Evolutionary conservation across 192 early-diverging fungal genomes (phyloP), one percentile per base, ranked within the genome.

Genomic region (Podila minutissima): DNA sequence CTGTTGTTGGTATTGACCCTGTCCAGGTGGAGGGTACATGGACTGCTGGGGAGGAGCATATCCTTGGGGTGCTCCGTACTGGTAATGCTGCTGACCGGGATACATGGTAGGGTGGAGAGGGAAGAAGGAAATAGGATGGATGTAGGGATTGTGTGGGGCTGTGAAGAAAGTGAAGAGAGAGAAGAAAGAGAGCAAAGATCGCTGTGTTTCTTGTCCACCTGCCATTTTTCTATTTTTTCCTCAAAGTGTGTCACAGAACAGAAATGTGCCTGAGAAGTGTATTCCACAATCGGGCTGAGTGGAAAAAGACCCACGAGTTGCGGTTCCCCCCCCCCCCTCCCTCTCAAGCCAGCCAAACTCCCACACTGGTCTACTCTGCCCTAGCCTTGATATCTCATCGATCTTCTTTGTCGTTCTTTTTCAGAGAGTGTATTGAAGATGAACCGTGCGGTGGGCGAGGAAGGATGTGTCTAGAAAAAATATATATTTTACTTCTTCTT

Each of bases 401-500:
- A 37, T 10, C 10, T 4, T 37, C 35, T 13, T 46, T 46, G 15
- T 17, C 4, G 11, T 46, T 46, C 41, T 41, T 46, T 46, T 46
- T 37, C 35, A 9, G 15, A 46, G 41, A 46, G 13, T 46, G 41
- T 46, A 46, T 46, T 46, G 41, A 46, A 12, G 41, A 46, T 17
- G 41, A 46, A 17, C 41, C 35, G 1, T 46, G 41, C 2, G 41
- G 41, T 15, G 41, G 41, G 12, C 26, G 13, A 29, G 26, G 5
- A 11, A 46, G 15, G 41, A 12, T 1, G 15, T 17, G 15, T 46
- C 41, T 46, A 55, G 24, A 55, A 24, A 55, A 55, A 55, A 26
- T 55, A 7, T 55, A 24, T 24, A 55, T 10, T 55, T 68, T 79
- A 81, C 71, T 84, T 82, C 74, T 86, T 86, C 83, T 86, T 86